Evolutionary conservation across 2,329 filamentous ascomycete species (phyloP), one percentile per base, ranked within the genome.

Genomic region (Ascochyta clinopodiicola): DNA sequence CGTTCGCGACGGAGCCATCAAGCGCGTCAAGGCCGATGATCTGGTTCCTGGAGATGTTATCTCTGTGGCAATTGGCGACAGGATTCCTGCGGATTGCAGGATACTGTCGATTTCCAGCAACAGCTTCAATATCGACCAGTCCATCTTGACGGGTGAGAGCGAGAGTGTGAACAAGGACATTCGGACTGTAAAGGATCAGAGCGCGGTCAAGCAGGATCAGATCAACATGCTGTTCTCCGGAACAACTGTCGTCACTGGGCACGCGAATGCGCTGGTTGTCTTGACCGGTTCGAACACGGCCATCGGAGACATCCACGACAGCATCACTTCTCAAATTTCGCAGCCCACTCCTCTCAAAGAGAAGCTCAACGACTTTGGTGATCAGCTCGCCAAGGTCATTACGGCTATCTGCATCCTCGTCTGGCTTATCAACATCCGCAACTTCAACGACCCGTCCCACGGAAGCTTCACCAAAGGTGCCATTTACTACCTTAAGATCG

Each of bases 401-500:
- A 98, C 94, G 6, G 89, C 93, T 59, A 99, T 99, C 71, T 99
- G 96, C 77, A 82, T 98, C 62, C 81, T 96, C 53, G 95, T 99
- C 68, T 99, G 95, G 95, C 82, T 98, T 57, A 99, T 99, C 83
- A 99, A 99, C 80, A 91, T 98, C 66, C 89, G 91, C 70, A 92
- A 99, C 81, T 99, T 99, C 83, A 95, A 87, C 72, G 95, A 99
- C 71, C 92, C 93, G 25, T 89, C 90, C 63, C 94, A 97, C 68
- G 95, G 95, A 68, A 90, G 87, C 77, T 97, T 92, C 88, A 86
- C 91, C 61, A 99, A 98, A 82, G 95, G 95, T 57, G 95, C 95
- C 56, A 98, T 99, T 71, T 99, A 99, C 84, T 99, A 99, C 78
- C 86, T 99, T 69, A 99, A 99, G 84, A 99, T 99, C 73, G 95